Conservation (phyloP, 1,284 basidiomycete species). For the Tylopilus sp. region DNA sequence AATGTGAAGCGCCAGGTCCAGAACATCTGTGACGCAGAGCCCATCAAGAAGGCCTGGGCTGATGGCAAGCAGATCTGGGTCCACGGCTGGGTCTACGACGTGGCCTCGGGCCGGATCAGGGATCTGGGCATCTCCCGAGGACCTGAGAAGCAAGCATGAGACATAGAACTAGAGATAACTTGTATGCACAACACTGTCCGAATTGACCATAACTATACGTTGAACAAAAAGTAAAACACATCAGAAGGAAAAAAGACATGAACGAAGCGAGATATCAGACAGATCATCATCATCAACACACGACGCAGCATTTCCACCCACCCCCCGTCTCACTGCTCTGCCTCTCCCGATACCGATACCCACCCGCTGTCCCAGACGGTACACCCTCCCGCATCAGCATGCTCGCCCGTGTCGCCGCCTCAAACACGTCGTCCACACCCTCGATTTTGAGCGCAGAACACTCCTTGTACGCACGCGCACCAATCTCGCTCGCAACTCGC, state of each 20-base stretch:
- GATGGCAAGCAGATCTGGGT: constrained; percentile 75
- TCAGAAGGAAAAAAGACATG: constrained; percentile 14
- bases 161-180: background rate
- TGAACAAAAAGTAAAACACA: constrained; percentile 1
- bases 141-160: background rate
- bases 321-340: constrained; percentile 52
- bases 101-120: constrained; percentile 74
- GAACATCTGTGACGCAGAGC: constrained; percentile 72
- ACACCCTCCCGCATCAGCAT: constrained; percentile 93
- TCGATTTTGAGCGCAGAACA: constrained; percentile 93
- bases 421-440: constrained; percentile 96
- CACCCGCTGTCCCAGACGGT: constrained; percentile 59
- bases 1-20: constrained; percentile 85
- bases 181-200: constrained; percentile 26
- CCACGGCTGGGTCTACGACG: constrained; percentile 90
- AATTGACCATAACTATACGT: constrained; percentile 20
- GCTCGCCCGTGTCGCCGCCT: constrained; percentile 92
- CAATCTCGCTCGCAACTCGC: constrained; percentile 82
- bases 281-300: constrained; percentile 52
- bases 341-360: constrained; percentile 40
- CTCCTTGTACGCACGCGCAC: constrained; percentile 93
- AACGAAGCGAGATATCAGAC: background rate
- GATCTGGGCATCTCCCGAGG: constrained; percentile 71
- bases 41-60: constrained; percentile 80
- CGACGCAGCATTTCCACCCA: constrained; percentile 68